A percentile compares a stretch with the other conserved stretches of the same genome.
Evolutionary conservation across 2,329 filamentous ascomycete genomes (phyloP).

Genomic region (Epichloe typhina): DNA sequence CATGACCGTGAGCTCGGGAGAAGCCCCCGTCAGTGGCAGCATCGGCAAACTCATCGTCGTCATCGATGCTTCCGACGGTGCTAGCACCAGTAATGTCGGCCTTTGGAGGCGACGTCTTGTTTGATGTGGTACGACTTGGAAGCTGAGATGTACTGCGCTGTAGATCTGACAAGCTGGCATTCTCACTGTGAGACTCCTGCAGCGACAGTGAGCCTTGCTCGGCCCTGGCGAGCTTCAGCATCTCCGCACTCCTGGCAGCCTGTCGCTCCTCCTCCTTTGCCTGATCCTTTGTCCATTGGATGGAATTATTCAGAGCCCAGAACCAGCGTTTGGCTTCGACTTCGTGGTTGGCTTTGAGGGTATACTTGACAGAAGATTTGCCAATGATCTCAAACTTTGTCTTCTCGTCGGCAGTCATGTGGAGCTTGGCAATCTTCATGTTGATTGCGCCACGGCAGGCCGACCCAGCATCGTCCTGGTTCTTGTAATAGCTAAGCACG

Average conservation of each 20-base stretch:
- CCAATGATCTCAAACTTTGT: slow-evolving; percentile 95
- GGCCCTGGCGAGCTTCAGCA: slow-evolving; percentile 64
- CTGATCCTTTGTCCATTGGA: slow-evolving; percentile 96
- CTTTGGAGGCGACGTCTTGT: slow-evolving; percentile 18
- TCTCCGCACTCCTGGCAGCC: slow-evolving; percentile 59
- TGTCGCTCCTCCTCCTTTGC: slow-evolving; percentile 79
- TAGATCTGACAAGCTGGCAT: slow-evolving; percentile 35
- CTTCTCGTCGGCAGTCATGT: slow-evolving; percentile 96
- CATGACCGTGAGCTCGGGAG: slow-evolving; percentile 23
- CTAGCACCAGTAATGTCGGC: slow-evolving; percentile 27
- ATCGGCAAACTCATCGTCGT: slow-evolving; percentile 41
- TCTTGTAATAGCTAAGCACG: slow-evolving; percentile 96
- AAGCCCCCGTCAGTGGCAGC: slow-evolving; percentile 30
- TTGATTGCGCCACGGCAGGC: slow-evolving; percentile 97
- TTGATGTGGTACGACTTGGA: slow-evolving; percentile 15
- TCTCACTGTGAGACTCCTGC: slow-evolving; percentile 36
- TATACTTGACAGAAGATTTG: slow-evolving; percentile 97
- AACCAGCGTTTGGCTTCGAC: slow-evolving; percentile 98
- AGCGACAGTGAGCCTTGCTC: slow-evolving; percentile 47
- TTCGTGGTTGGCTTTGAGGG: slow-evolving; percentile 92
- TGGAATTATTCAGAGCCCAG: slow-evolving; percentile 97
- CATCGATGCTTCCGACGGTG: slow-evolving; percentile 35
- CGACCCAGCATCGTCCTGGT: slow-evolving; percentile 92
- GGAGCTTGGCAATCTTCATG: slow-evolving; percentile 88
- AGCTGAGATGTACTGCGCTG: slow-evolving; percentile 32